Percentiles rank a stretch among this genome's conserved stretches.
Conservation (phyloP, 2,329 filamentous ascomycete species). For the Tolypocladium ophioglossoides region DNA sequence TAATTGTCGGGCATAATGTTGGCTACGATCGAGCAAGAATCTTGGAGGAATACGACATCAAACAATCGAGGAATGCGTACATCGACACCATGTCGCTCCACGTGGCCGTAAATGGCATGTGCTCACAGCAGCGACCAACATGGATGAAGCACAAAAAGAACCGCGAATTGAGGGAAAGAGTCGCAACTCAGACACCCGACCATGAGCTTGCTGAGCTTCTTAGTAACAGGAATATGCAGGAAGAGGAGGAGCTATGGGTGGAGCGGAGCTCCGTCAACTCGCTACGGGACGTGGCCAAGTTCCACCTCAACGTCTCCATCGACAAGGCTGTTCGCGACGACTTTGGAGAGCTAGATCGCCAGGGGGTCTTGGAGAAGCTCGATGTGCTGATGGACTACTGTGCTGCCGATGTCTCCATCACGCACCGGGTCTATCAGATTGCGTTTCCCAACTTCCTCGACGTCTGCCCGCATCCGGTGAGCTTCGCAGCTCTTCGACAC, state of each 20-base stretch:
- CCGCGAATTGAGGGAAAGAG: slow-evolving; percentile 69
- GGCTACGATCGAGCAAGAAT: slow-evolving; percentile 88
- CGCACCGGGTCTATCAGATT: slow-evolving; percentile 86
- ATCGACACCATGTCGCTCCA: slow-evolving; percentile 97
- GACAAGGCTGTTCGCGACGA: slow-evolving; percentile 82
- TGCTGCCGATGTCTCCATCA: slow-evolving; percentile 85
- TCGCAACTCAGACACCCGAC: slow-evolving; percentile 60
- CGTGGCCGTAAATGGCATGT: slow-evolving; percentile 98
- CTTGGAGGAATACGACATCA: slow-evolving; percentile 76
- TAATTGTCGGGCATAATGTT: slow-evolving; percentile 90
- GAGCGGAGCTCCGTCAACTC: slow-evolving; percentile 93
- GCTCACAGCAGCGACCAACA: slow-evolving; percentile 85
- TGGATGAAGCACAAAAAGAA: slow-evolving; percentile 98
- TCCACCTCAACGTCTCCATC: slow-evolving; percentile 83
- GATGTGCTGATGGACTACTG: slow-evolving; percentile 88
- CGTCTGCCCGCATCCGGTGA: slow-evolving; percentile 92
- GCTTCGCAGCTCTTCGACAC: slow-evolving; percentile 87
- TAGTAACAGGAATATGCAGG: slow-evolving; percentile 58
- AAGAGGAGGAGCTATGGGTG: slow-evolving; percentile 94
- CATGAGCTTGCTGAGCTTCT: slow-evolving; percentile 62
- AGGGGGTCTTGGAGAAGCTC: slow-evolving; percentile 58
- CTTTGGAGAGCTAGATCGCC: slow-evolving; percentile 71
- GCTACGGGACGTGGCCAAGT: slow-evolving; percentile 87
- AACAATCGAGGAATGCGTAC: slow-evolving; percentile 76
- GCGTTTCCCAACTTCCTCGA: slow-evolving; percentile 85